phyloP scores from a whole-genome alignment of 768 basidiomycete species.

The Phaffia australis region DNA sequence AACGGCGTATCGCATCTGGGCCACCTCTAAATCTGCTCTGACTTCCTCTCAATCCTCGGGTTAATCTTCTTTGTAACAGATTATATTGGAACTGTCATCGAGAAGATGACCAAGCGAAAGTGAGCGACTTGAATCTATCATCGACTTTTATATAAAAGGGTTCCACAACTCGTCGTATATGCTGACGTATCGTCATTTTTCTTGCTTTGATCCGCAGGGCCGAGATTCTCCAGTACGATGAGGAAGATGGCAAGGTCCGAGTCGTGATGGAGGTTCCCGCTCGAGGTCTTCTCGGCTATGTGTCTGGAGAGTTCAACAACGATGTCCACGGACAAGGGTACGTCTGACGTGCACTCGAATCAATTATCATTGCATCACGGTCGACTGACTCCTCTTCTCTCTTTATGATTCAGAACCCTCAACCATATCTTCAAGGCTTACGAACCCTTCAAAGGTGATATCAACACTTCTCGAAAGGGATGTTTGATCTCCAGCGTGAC shows the following conservation, averaged over 20 bases:
- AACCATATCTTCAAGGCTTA: constrained; percentile 26
- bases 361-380: not conserved
- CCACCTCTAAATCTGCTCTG: no score
- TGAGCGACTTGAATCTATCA: not conserved
- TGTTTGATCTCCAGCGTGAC: constrained; percentile 10
- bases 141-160: no score
- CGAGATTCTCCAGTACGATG: constrained; percentile 21
- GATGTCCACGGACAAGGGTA: constrained; percentile 27
- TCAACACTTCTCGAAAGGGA: constrained; percentile 23
- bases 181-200: no score
- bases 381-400: not conserved
- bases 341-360: not conserved
- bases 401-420: constrained; percentile 13
- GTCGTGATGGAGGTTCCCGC: constrained; percentile 27
- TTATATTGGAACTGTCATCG: constrained; percentile 23
- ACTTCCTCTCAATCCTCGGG: not conserved
- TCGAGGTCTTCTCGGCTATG: constrained; percentile 24
- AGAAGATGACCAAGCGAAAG: constrained; percentile 26
- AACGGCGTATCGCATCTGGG: no score
- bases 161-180: no score
- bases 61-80: not conserved
- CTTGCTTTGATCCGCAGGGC: not conserved
- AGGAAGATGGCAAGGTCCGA: constrained; percentile 26
- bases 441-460: constrained; percentile 22
- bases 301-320: constrained; percentile 27